phyloP scores from a whole-genome alignment of 2,329 filamentous ascomycete species.

The Emericellopsis atlantica region DNA sequence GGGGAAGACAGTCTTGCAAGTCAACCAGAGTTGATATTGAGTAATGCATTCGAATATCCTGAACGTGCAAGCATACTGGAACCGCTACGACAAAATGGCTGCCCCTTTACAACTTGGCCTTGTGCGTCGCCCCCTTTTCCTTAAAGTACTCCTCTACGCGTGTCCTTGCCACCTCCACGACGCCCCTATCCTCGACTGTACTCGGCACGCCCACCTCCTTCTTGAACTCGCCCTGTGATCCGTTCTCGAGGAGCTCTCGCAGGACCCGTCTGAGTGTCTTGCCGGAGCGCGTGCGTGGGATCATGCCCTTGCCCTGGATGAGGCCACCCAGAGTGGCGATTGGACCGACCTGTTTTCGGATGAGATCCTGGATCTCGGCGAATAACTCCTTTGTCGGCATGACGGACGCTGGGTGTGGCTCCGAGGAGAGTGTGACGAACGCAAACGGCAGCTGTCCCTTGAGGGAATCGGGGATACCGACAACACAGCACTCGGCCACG shows the following conservation, averaged over 20 bases:
- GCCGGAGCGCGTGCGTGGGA: slow-evolving; percentile 83
- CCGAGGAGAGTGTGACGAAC: slow-evolving; percentile 50
- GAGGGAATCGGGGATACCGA: slow-evolving; percentile 71
- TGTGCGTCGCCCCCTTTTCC: slow-evolving; percentile 29
- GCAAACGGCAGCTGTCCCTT: slow-evolving; percentile 91
- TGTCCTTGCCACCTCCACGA: slow-evolving; percentile 59
- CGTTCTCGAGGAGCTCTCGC: slow-evolving; percentile 75
- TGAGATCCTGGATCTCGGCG: slow-evolving; percentile 56
- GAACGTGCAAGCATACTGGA: not conserved
- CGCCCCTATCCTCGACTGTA: slow-evolving; percentile 71
- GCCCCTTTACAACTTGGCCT: slow-evolving; percentile 36
- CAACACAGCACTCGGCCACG: slow-evolving; percentile 75
- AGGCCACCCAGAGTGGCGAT: slow-evolving; percentile 81
- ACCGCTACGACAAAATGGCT: slow-evolving; percentile 6
- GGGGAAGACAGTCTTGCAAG: not conserved
- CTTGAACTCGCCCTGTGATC: slow-evolving; percentile 58
- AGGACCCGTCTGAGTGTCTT: slow-evolving; percentile 80
- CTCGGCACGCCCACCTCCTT: slow-evolving; percentile 64
- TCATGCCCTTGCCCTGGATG: slow-evolving; percentile 74
- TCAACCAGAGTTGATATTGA: not conserved
- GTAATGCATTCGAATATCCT: too few species aligned
- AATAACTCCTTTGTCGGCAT: slow-evolving; percentile 30
- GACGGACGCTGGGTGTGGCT: slow-evolving; percentile 36
- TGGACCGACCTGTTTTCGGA: slow-evolving; percentile 72
- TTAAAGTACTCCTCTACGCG: slow-evolving; percentile 69